Base-by-base conservation (phyloP, 129 eudicot genomes). In the Centella asiatica region DNA sequence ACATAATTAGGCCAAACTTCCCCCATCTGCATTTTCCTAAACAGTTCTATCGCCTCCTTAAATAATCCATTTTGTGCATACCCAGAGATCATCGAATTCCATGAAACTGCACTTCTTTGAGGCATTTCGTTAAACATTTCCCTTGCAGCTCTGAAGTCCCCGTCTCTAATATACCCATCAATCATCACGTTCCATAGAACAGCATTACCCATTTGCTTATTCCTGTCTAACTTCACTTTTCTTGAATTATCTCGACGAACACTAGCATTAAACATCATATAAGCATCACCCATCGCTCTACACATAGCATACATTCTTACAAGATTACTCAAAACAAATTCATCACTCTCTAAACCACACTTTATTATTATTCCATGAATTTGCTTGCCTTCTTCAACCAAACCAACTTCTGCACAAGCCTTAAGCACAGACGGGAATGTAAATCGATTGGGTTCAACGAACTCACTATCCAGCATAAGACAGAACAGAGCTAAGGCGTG, bases 1-100 rank as follows among this genome's bases (percentile, higher is more conserved):
- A 81, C 51, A 36, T 81, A 81, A 62, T 81, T 76, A 1, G 86
- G 82, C 22, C 6, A 26, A 12, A 24, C 65, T 29, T 12, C 55
- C 49, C 58, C 86, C 74, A 69, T 56, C 47, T 81, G 82, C 86
- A 81, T 76, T 33, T 73, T 50, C 66, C 86, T 70, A 47, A 81
- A 77, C 51, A 81, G 39, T 22, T 69, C 77, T 12, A 76, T 14
- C 0, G 82, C 71, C 49, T 81, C 80, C 69, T 66, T 22, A 34
- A 65, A 73, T 48, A 49, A 64, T 57, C 86, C 82, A 57, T 81
- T 73, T 22, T 76, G 82, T 1, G 80, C 69, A 19, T 65, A 81
- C 75, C 82, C 86, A 39, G 80, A 81, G 66, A 81, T 77, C 74
- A 81, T 76, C 3, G 75, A 77, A 44, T 76, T 76, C 86, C 82